Percentiles rank a stretch among this genome's conserved stretches.
Conservation (phyloP, 2,329 filamentous ascomycete genomes). For the Mariannaea elegans region DNA sequence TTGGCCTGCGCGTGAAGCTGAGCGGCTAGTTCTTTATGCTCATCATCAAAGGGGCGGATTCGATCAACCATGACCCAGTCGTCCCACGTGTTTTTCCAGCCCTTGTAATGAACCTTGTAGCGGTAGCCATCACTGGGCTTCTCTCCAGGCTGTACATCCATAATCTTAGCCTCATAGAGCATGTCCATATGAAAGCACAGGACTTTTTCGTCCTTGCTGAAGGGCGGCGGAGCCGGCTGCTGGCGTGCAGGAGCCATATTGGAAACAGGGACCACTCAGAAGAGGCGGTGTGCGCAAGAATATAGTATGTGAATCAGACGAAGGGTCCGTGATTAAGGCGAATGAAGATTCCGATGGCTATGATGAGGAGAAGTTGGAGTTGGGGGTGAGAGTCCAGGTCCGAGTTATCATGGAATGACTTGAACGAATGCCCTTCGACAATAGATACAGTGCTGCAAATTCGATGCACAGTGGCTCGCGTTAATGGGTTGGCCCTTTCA, state of each 20-base stretch:
- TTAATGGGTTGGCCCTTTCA: conserved; percentile 17
- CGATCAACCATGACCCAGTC: conserved; percentile 97
- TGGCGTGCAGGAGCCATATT: conserved; percentile 55
- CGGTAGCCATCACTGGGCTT: conserved; percentile 75
- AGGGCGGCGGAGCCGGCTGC: conserved; percentile 57
- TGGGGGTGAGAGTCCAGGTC: conserved; percentile 18
- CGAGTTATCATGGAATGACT: conserved; percentile 14
- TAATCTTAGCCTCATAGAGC: conserved; percentile 96
- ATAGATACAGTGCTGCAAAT: conserved; percentile 19
- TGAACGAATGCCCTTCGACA: not conserved
- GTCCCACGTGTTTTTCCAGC: conserved; percentile 99
- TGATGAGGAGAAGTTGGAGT: conserved; percentile 11
- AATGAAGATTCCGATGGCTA: conserved; percentile 11
- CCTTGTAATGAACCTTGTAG: conserved; percentile 98
- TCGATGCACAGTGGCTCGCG: conserved; percentile 21
- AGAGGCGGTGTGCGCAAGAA: conserved; percentile 26
- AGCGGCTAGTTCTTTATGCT: conserved; percentile 88
- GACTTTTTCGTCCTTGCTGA: conserved; percentile 86
- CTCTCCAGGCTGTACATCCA: conserved; percentile 78
- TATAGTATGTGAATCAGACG: not conserved
- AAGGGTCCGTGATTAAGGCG: conserved; percentile 17
- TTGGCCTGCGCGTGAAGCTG: conserved; percentile 77
- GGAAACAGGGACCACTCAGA: conserved; percentile 20
- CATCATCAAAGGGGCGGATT: conserved; percentile 91
- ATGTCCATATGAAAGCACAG: conserved; percentile 98